Evolutionary conservation across 1,284 basidiomycete genomes (phyloP).

Genomic region (Irpex sp.): DNA sequence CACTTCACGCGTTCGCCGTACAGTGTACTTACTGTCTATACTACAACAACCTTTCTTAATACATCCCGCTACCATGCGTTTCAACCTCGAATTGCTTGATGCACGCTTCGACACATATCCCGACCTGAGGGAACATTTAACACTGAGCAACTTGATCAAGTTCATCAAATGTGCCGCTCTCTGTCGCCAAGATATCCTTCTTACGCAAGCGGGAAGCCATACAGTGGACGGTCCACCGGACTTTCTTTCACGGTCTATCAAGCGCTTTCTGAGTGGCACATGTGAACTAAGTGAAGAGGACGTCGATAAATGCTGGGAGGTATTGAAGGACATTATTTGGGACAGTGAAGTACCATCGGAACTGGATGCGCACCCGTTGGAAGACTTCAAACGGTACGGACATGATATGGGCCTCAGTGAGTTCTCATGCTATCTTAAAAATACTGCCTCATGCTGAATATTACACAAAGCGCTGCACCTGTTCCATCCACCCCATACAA

Average conservation of each 20-base stretch:
- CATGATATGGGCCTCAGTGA: background rate
- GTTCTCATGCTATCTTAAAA: background rate
- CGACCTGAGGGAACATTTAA: background rate
- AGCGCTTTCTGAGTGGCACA: background rate
- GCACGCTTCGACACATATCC: background rate
- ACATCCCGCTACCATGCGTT: background rate
- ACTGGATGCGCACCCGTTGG: background rate
- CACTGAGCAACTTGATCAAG: background rate
- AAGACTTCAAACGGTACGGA: background rate
- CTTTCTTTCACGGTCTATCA: background rate
- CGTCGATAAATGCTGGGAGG: background rate
- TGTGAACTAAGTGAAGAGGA: background rate
- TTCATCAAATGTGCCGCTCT: background rate
- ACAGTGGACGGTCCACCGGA: background rate
- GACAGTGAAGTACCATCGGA: background rate
- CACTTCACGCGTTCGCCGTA: too few species aligned
- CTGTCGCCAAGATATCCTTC: background rate
- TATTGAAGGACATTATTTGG: conserved; percentile 4
- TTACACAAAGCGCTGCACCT: background rate
- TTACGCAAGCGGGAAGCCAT: background rate
- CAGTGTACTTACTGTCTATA: background rate
- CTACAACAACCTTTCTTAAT: background rate
- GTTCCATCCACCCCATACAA: background rate
- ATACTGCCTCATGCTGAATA: background rate
- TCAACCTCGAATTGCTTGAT: background rate